Evolutionary conservation across 1,284 basidiomycete species (phyloP), one percentile per base, ranked within the genome.

Genomic region (Spongispora temasekensis): DNA sequence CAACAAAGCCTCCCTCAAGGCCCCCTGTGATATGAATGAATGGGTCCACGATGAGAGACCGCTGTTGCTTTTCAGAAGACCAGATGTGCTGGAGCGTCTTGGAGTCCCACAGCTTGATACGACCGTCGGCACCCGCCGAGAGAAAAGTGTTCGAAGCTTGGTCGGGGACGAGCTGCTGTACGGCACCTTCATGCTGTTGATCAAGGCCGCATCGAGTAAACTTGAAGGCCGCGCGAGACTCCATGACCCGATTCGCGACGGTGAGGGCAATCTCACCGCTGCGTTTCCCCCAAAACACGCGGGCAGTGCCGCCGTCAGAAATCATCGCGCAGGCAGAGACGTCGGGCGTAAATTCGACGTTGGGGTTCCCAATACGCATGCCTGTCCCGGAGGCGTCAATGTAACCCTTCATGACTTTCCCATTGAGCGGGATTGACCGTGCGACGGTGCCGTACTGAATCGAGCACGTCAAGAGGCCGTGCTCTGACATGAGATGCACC

Each of bases 271-370:
- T 81, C 59, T 87, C 83, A 42, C 93, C 94, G 48, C 81, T 85
- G 34, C 80, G 78, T 67, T 86, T 90, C 2, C 92, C 94, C 93
- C 93, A 95, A 8, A 86, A 76, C 28, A 93, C 80, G 58, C 84
- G 84, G 9, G 84, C 90, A 0, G 89, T 88, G 23, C 85, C 85
- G 2, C 89, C 87, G 51, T 87, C 83, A 1, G 87, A 86, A 12
- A 81, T 71, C 30, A 90, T 75, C 2, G 79, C 74, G 61, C 86
- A 87, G 0, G 79, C 74, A 17, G 86, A 83, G 12, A 91, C 81
- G 59, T 91, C 81, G 5, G 90, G 89, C 8, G 84, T 82, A 65
- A 93, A 90, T 65, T 94, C 90, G 21, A 84, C 82, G 66, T 93
- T 91, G 2, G 90, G 90, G 66, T 93, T 92, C 5, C 89, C 90